These are phyloP conservation scores for Xylaria curta DNA, from an alignment of 495 filamentous ascomycete species.

Conservation along the genomic window DNA sequence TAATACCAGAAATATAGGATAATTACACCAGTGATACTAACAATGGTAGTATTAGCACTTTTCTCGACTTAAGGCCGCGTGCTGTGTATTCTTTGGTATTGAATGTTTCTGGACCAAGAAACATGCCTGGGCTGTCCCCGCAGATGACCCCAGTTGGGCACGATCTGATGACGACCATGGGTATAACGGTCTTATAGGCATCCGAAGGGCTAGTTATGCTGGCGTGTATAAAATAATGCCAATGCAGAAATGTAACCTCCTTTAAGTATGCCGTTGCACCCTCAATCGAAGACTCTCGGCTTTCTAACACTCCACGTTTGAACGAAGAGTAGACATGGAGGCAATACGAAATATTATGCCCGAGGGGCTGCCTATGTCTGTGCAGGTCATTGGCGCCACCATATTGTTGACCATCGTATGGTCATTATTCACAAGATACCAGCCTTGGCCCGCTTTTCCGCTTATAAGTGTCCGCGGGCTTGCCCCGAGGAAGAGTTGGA, in stretches of 20 bases:
- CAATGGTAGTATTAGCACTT: background rate
- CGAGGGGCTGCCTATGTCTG: slow-evolving; percentile 35
- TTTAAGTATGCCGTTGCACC: background rate
- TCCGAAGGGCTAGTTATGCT: slow-evolving; percentile 19
- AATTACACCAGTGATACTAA: no score
- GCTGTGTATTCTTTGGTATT: background rate
- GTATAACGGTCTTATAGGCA: slow-evolving; percentile 4
- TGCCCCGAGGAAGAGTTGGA: slow-evolving; percentile 35
- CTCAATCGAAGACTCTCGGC: background rate
- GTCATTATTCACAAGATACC: slow-evolving; percentile 33
- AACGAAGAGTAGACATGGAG: slow-evolving; percentile 29
- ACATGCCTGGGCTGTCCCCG: background rate
- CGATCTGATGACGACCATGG: slow-evolving; percentile 10
- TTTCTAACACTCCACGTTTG: background rate
- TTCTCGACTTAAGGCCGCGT: background rate
- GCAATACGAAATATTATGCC: slow-evolving; percentile 33
- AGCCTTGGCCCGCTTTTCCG: slow-evolving; percentile 38
- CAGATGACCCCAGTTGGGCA: slow-evolving; percentile 11
- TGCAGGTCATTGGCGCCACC: slow-evolving; percentile 33
- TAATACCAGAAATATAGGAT: background rate
- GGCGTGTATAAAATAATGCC: slow-evolving; percentile 8
- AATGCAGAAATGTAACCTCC: background rate
- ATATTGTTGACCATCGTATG: slow-evolving; percentile 35
- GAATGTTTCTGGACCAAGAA: background rate
- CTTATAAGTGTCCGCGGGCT: slow-evolving; percentile 35